Base-by-base conservation (phyloP, 1,284 basidiomycete species). In the Cryptococcus hybrid region DNA sequence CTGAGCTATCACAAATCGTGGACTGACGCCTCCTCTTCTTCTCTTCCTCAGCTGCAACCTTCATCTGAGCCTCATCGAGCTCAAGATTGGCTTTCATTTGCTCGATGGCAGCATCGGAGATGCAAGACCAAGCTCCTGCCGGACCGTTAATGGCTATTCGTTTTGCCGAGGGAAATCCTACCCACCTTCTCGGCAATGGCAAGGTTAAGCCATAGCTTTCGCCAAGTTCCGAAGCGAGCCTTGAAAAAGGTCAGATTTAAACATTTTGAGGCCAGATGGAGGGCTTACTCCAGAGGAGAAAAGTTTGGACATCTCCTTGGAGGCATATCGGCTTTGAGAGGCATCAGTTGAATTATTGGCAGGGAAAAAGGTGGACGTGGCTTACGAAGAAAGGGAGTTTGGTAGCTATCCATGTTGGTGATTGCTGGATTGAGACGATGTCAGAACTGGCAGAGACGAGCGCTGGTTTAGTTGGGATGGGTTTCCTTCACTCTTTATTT, bases 181-280 rank as follows among this genome's bases (percentile, higher is more conserved):
- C 43, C 54, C 59, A 75, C 75, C 81, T 96, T 93, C 79, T 99
- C 93, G 8, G 94, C 95, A 56, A 90, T 88, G 56, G 95, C 96
- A 48, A 99, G 88, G 78, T 89, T 95, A 65, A 99, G 85, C 95
- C 95, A 99, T 30, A 99, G 84, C 74, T 89, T 84, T 66, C 95
- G 84, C 95, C 95, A 99, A n/a, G 94, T 98, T 60, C 86, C 86
- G 79, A 96, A 99, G 30, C 96, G 89, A 64, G 90, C 95, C 93
- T 47, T 96, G 55, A 15, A 18, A 3, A 12, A 46, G 51, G 47
- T 34, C n/a, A 43, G 30, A 52, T 39, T 39, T 46, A 30, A 36
- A 24, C 18, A 40, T 46, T 51, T 53, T 42, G 43, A 43, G 46
- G 13, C 18, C 34, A 38, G 34, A 48, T 15, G 36, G 35, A 13